phyloP scores from a whole-genome alignment of 345 rosid genomes.

The Linum lewisii region DNA sequence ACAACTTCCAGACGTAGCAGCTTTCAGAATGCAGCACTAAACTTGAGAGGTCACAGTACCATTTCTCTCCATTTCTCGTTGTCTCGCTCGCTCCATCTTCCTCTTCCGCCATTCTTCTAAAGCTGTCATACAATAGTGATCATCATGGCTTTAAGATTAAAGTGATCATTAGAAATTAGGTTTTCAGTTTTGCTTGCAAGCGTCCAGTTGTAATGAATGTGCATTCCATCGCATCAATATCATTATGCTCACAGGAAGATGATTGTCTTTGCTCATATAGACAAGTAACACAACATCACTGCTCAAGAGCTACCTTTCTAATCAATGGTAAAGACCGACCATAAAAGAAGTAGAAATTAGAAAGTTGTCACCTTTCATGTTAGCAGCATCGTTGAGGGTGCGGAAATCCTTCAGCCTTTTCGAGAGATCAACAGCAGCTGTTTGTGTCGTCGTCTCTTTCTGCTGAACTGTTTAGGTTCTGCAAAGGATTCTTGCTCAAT shows the following conservation, averaged over 20 bases:
- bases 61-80: conserved; percentile 50
- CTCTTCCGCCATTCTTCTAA: conserved; percentile 85
- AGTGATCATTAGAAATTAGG: conserved; percentile 35
- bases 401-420: conserved; percentile 74
- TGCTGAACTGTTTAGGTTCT: conserved; percentile 36
- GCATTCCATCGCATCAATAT: neutral
- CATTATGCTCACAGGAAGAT: neutral
- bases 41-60: conserved; percentile 36
- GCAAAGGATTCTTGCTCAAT: conserved; percentile 58
- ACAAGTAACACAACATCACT: neutral
- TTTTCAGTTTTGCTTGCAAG: conserved; percentile 16
- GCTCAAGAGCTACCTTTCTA: neutral
- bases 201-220: neutral
- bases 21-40: neutral
- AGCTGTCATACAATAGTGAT: conserved; percentile 72
- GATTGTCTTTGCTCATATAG: neutral
- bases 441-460: conserved; percentile 47
- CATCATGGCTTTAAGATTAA: conserved; percentile 55
- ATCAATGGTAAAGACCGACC: too few relatives aligned
- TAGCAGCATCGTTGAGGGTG: conserved; percentile 49
- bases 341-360: neutral
- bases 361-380: conserved; percentile 53
- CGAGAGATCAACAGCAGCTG: conserved; percentile 73
- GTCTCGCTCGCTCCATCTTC: conserved; percentile 82
- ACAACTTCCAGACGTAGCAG: neutral